A percentile compares a stretch with the other conserved stretches of the same genome.
Conservation (phyloP, 139 green algal species). For the Pseudopediastrum boryanum region DNA sequence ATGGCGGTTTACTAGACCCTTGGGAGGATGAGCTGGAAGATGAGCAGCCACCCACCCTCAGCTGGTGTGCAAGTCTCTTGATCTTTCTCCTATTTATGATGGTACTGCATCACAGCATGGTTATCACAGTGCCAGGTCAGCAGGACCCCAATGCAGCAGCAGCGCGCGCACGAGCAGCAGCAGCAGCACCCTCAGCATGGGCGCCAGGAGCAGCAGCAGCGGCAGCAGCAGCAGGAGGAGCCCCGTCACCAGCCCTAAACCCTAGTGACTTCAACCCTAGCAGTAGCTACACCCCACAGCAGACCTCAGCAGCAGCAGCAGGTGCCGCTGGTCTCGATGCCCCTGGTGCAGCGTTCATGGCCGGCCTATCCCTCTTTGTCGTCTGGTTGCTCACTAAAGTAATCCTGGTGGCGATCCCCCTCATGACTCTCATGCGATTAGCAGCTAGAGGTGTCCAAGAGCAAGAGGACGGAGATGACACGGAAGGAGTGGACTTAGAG, state of each 20-base stretch:
- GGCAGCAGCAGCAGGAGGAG: neutral
- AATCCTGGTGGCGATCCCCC: constrained; percentile 28
- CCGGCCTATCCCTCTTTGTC: constrained; percentile 1
- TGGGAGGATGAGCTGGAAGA: constrained; percentile 25
- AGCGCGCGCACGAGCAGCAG: neutral
- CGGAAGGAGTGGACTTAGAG: neutral
- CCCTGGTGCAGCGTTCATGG: constrained; percentile 7
- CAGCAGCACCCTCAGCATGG: neutral
- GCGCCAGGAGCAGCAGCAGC: neutral
- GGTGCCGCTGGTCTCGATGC: too few relatives aligned
- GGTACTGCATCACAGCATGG: constrained; percentile 26
- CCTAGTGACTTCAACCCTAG: too few relatives aligned
- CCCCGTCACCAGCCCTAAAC: neutral
- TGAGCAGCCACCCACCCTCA: constrained; percentile 20
- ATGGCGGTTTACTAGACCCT: neutral
- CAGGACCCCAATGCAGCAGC: neutral
- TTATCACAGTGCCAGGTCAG: neutral
- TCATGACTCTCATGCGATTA: constrained; percentile 30
- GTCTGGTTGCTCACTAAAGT: constrained; percentile 35
- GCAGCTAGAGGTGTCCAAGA: neutral
- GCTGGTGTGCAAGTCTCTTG: constrained; percentile 26
- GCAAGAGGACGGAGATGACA: neutral
- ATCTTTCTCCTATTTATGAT: constrained; percentile 35
- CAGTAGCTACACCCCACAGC: neutral
- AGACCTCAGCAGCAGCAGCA: neutral